Evolutionary conservation across 1,139 yeast genomes (phyloP).

Genomic region (Nakaseomyces kungkrabaensis): DNA sequence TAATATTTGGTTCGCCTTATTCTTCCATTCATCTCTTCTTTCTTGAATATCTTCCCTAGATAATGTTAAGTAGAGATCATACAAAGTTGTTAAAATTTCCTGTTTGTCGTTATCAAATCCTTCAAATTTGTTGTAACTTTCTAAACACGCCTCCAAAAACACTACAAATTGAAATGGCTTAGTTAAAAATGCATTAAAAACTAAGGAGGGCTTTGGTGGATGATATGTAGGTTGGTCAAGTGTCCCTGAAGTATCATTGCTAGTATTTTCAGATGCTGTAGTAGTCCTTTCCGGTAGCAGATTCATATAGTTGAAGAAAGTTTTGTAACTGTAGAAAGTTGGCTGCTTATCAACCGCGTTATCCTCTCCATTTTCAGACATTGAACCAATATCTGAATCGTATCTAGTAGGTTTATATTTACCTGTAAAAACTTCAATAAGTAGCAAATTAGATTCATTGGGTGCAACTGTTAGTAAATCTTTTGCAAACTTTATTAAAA

Average conservation of each 20-base stretch:
- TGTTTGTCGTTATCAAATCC: constrained; percentile 59
- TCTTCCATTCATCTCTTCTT: constrained; percentile 44
- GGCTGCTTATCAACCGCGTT: constrained; percentile 23
- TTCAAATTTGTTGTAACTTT: constrained; percentile 65
- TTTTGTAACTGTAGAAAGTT: constrained; percentile 57
- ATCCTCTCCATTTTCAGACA: constrained; percentile 1
- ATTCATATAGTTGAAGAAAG: constrained; percentile 56
- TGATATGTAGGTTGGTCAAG: constrained; percentile 54
- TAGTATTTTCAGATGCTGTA: constrained; percentile 1
- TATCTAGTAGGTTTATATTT: constrained; percentile 44
- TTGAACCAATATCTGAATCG: constrained; percentile 6
- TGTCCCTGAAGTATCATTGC: constrained; percentile 12
- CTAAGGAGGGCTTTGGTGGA: constrained; percentile 84
- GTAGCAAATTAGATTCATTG: constrained; percentile 67
- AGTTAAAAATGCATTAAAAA: constrained; percentile 75
- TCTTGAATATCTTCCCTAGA: constrained; percentile 36
- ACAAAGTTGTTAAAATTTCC: constrained; percentile 66
- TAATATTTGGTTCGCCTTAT: constrained; percentile 51
- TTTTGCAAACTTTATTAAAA: constrained; percentile 59
- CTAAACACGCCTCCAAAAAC: constrained; percentile 87
- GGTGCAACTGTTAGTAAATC: constrained; percentile 59
- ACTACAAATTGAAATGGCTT: constrained; percentile 85
- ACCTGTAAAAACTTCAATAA: constrained; percentile 86
- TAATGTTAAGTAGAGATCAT: constrained; percentile 67
- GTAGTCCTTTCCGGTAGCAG: constrained; percentile 8